phyloP scores from a whole-genome alignment of 2,329 filamentous ascomycete species.

The Arthrobotrys megalospora region DNA sequence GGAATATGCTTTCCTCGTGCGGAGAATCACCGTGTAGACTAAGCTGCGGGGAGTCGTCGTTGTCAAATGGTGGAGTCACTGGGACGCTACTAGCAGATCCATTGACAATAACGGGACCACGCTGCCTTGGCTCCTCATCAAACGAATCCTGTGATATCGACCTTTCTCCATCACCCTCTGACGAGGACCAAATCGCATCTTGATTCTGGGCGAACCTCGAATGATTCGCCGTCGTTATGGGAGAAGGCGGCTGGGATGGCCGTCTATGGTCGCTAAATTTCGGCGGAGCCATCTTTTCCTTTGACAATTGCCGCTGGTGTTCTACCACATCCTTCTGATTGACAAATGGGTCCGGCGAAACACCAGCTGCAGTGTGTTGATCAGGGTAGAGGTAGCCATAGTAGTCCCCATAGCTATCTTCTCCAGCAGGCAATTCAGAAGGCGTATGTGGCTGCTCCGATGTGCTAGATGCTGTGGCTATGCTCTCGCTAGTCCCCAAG shows the following conservation, averaged over 20 bases:
- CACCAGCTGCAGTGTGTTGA: slow-evolving; percentile 54
- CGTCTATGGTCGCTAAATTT: slow-evolving; percentile 62
- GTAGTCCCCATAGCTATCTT: slow-evolving; percentile 55
- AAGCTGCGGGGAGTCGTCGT: slow-evolving; percentile 49
- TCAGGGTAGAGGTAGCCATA: slow-evolving; percentile 62
- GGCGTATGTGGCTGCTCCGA: slow-evolving; percentile 55
- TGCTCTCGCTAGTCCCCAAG: slow-evolving; percentile 44
- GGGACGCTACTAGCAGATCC: slow-evolving; percentile 65
- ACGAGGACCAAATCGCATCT: slow-evolving; percentile 63
- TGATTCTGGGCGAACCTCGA: slow-evolving; percentile 57
- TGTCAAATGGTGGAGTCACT: slow-evolving; percentile 55
- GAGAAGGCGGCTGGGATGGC: slow-evolving; percentile 60
- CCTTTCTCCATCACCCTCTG: slow-evolving; percentile 60
- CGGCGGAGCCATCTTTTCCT: slow-evolving; percentile 62
- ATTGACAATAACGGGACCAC: slow-evolving; percentile 68
- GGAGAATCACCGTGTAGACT: slow-evolving; percentile 52
- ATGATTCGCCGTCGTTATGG: slow-evolving; percentile 54
- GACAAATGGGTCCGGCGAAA: slow-evolving; percentile 62
- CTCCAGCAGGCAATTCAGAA: slow-evolving; percentile 35
- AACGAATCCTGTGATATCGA: slow-evolving; percentile 61
- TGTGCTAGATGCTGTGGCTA: slow-evolving; percentile 55
- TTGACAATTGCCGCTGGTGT: slow-evolving; percentile 62
- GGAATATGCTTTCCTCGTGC: slow-evolving; percentile 40
- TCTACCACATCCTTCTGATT: slow-evolving; percentile 64
- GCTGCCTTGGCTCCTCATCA: slow-evolving; percentile 61